phyloP scores from a whole-genome alignment of 108 stramenopile species.

The Mayamaea pseudoterrestris region DNA sequence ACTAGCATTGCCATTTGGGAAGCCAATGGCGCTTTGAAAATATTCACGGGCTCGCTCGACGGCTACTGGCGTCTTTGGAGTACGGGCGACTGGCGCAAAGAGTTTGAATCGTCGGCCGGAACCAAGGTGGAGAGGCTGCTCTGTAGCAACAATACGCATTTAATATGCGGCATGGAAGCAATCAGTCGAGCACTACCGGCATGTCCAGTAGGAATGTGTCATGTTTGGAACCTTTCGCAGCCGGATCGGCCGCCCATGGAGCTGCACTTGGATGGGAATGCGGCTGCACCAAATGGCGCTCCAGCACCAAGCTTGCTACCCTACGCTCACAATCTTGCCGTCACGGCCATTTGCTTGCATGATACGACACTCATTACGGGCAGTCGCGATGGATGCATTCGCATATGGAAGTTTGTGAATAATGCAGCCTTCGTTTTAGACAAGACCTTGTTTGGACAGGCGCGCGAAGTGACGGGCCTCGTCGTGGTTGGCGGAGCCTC shows the following conservation, averaged over 20 bases:
- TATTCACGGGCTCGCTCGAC: conserved; percentile 74
- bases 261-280: conserved; percentile 57
- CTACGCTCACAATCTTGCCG: conserved; percentile 57
- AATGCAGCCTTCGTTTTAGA: conserved; percentile 38
- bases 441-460: conserved; percentile 54
- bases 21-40: conserved; percentile 49
- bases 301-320: conserved; percentile 31
- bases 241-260: conserved; percentile 69
- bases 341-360: conserved; percentile 23
- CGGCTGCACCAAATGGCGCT: too few relatives aligned
- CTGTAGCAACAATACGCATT: conserved; percentile 43
- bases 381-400: conserved; percentile 51
- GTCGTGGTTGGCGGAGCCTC: too few relatives aligned
- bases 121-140: conserved; percentile 50
- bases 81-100: conserved; percentile 40
- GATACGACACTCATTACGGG: conserved; percentile 44
- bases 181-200: conserved; percentile 30
- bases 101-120: conserved; percentile 72
- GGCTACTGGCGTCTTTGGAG: conserved; percentile 82
- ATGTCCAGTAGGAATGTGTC: conserved; percentile 66
- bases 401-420: conserved; percentile 53
- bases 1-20: conserved; percentile 73
- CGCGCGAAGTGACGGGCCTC: conserved; percentile 63
- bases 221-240: conserved; percentile 66
- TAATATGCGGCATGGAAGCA: conserved; percentile 75